phyloP scores from a whole-genome alignment of 495 filamentous ascomycete species.

The Penicillium cinerascens region DNA sequence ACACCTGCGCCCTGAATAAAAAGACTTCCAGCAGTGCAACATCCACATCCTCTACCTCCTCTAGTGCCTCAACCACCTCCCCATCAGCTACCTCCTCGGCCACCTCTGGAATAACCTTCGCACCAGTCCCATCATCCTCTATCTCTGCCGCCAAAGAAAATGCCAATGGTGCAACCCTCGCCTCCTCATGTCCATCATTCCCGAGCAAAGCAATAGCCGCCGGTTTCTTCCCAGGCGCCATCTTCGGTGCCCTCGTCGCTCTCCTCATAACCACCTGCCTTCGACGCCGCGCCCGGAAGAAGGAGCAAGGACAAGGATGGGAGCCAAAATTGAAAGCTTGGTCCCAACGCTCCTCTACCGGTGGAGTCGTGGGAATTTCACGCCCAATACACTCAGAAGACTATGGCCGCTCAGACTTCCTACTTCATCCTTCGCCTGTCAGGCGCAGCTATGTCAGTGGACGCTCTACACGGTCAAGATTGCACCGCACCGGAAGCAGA shows the following conservation, averaged over 20 bases:
- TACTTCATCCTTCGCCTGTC: conserved; percentile 34
- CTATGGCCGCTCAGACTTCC: conserved; percentile 55
- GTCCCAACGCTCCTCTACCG: conserved; percentile 38
- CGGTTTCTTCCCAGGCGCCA: conserved; percentile 62
- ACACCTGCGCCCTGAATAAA: conserved; percentile 40
- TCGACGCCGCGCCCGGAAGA: conserved; percentile 23
- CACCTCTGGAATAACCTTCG: conserved; percentile 19
- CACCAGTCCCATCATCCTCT: conserved; percentile 16
- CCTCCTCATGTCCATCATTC: conserved; percentile 38
- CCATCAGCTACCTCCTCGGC: conserved; percentile 25
- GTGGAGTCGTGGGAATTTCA: conserved; percentile 48
- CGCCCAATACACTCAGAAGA: conserved; percentile 53
- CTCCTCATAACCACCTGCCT: conserved; percentile 43
- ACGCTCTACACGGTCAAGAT: conserved; percentile 31
- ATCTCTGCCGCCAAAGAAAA: conserved; percentile 17
- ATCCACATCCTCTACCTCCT: conserved; percentile 18
- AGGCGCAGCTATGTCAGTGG: conserved; percentile 26
- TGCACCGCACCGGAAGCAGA: conserved; percentile 35
- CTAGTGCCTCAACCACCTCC: conserved; percentile 6
- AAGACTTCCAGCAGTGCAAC: conserved; percentile 22
- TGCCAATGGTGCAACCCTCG: conserved; percentile 9
- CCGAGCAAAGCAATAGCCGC: conserved; percentile 52
- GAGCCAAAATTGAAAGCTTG: conserved; percentile 19
- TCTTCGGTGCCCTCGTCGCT: conserved; percentile 49
- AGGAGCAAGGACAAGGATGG: conserved; percentile 5